Evolutionary conservation across 106 monocot genomes (phyloP), one percentile per base, ranked within the genome.

Genomic region (Acanthochlamys bracteata): DNA sequence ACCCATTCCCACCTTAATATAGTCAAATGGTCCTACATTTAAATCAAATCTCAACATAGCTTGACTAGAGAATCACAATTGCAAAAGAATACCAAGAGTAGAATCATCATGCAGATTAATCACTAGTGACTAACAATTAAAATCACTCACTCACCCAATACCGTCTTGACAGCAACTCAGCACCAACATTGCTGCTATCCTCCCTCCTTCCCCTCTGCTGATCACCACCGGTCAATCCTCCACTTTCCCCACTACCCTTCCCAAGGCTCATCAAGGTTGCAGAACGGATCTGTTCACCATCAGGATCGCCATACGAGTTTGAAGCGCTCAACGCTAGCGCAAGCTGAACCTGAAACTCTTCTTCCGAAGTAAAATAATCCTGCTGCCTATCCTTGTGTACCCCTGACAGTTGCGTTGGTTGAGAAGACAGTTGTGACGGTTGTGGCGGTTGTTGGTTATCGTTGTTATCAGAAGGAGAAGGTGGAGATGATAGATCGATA

Each of bases 281-380:
- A 22, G 82, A 79, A 11, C 90, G 77, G 74, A 90, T 91, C 85
- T 91, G 88, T 73, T 96, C 87, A 20, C 79, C 76, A 43, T 85
- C 80, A 0, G 74, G 85, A 72, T 88, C 87, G 4, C 69, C 80
- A 73, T 92, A 84, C 41, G 83, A 78, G 53, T 91, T 83, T 17
- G 95, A 96, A 24, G 89, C 94, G 61, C 90, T 90, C 68, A 98
- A 79, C 60, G 96, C 92, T 65, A 98, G 63, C 54, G 96, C 96
- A 56, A 98, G 82, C 63, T 98, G 91, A 70, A 98, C 72, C 88
- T 98, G 96, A 66, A 74, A 98, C 74, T 98, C 96, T 81, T 98
- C 96, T 68, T 98, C 96, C 23, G 80, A 79, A 46, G 71, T 69
- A 66, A 79, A 83, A 70, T 85, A 98, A 66, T 98, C 88, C 64